These are phyloP conservation scores for Solanum medicagineum DNA, from an alignment of 257 asterid species.

Conservation along the genomic window DNA sequence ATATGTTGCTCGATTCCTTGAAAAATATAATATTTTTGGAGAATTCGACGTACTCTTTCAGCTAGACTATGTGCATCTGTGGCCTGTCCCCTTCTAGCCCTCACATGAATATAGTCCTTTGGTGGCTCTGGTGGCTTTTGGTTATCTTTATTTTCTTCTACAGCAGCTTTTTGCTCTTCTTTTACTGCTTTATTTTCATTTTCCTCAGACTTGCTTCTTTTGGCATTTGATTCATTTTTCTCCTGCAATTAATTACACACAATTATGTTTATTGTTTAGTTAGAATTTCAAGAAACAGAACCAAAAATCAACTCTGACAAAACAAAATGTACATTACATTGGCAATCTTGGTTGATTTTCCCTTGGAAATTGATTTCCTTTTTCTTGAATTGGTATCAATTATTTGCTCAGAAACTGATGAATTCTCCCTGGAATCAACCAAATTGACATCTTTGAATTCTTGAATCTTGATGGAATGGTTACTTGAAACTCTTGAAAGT, in stretches of 20 bases:
- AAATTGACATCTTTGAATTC: slow-evolving; percentile 29
- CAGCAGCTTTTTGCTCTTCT: slow-evolving; percentile 7
- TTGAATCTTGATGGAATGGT: slow-evolving; percentile 22
- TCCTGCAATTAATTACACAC: slow-evolving; percentile 28
- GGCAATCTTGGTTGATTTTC: slow-evolving; percentile 24
- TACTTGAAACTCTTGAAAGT: slow-evolving; percentile 30
- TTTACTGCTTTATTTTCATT: slow-evolving; percentile 19
- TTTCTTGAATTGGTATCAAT: slow-evolving; percentile 39
- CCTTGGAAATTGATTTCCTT: slow-evolving; percentile 52
- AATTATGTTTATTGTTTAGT: not conserved
- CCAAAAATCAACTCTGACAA: not conserved
- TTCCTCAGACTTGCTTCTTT: slow-evolving; percentile 42
- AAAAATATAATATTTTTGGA: not conserved
- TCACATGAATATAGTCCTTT: slow-evolving; percentile 84
- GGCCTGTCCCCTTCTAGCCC: slow-evolving; percentile 95
- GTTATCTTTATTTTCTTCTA: slow-evolving; percentile 11
- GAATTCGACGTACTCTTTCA: slow-evolving; percentile 49
- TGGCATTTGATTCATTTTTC: slow-evolving; percentile 38
- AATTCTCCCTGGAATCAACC: slow-evolving; percentile 56
- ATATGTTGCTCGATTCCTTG: not conserved
- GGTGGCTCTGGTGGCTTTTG: slow-evolving; percentile 42
- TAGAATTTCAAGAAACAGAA: not conserved
- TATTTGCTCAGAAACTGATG: slow-evolving; percentile 60
- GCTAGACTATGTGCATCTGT: slow-evolving; percentile 96
- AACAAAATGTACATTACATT: slow-evolving; percentile 22